Evolutionary conservation across 306 rosid species (phyloP).

Genomic region (Dalbergia oliveri): DNA sequence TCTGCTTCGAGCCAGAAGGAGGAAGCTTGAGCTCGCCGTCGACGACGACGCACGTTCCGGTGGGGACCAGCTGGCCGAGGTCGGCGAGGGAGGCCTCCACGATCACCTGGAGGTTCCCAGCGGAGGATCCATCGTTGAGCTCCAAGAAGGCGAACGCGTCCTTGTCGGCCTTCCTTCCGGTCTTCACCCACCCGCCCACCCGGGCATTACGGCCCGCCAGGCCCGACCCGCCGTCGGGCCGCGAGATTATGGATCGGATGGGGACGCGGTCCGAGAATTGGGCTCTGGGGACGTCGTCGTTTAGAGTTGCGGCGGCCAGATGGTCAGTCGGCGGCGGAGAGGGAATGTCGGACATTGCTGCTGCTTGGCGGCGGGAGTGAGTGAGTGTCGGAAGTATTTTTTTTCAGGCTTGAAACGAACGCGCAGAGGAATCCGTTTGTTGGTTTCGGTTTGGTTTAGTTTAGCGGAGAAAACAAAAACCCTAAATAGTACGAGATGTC

Average conservation of each 20-base stretch:
- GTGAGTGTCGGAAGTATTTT: not conserved
- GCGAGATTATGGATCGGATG: slow-evolving; percentile 69
- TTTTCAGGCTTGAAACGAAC: not conserved
- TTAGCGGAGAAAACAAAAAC: not conserved
- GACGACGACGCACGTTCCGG: slow-evolving; percentile 82
- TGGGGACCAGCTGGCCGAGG: slow-evolving; percentile 77
- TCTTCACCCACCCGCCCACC: slow-evolving; percentile 95
- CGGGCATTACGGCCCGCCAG: slow-evolving; percentile 70
- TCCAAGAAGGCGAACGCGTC: slow-evolving; percentile 92
- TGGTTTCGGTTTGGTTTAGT: not conserved
- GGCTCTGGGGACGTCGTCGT: slow-evolving; percentile 47
- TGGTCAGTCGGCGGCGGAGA: slow-evolving; percentile 57
- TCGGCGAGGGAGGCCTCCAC: slow-evolving; percentile 78
- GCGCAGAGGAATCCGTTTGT: not conserved
- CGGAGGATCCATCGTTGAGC: slow-evolving; percentile 85
- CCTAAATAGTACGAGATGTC: not conserved
- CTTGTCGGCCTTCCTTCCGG: slow-evolving; percentile 94
- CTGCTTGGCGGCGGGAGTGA: not conserved
- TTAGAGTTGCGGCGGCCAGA: slow-evolving; percentile 55
- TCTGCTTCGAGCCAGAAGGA: slow-evolving; percentile 84
- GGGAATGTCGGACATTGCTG: slow-evolving; percentile 52
- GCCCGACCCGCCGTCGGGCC: slow-evolving; percentile 80
- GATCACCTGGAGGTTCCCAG: slow-evolving; percentile 86
- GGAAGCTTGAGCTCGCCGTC: slow-evolving; percentile 85
- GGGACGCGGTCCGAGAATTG: slow-evolving; percentile 87